Base-by-base conservation (phyloP, 805 yeast genomes). In the Candida ascalaphidarum region DNA sequence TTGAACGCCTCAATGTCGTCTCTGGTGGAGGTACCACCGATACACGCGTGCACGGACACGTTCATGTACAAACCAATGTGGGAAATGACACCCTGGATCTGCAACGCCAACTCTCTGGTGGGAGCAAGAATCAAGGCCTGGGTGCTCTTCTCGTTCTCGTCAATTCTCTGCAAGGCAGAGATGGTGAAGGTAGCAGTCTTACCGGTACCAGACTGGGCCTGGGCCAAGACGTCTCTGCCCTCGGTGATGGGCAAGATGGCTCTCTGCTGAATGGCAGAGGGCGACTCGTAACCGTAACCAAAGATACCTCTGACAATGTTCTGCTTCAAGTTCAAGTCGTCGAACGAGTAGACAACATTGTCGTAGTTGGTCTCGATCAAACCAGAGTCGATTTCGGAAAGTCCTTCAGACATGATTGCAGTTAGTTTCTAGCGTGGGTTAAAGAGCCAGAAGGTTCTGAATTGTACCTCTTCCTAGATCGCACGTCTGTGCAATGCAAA, bases 71-170 rank as follows among this genome's bases (percentile, higher is more conserved):
- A 76, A 41, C 97, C 96, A 45, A 92, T 72, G 44, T 88, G 81
- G 54, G 78, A 69, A 29, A 89, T 84, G 45, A 92, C 98, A 56
- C 79, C 83, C 65, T 85, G 95, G 57, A 92, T 92, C 71, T 92
- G 98, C 44, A 77, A 68, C 27, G 97, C 97, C 59, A 92, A 74
- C 70, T 89, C 98, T 69, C 98, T 81, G 44, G 98, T 89, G 49
- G 98, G 97, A 32, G 96, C 89, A 44, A 89, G 72, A 44, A 92
- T 85, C 54, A 92, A 72, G 37, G 96, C 97, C 71, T 86, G 96
- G 40, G 94, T 77, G 37, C 78, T 71, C 56, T 77, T 72, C 52
- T 71, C 65, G 42, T 67, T 65, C 46, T 77, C 71, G 57, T 88
- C 95, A 36, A 86, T 72, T 60, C 71, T 72, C 60, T 75, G 80